Conservation (phyloP, 257 asterid genomes). For the Ophiorrhiza pumila region DNA sequence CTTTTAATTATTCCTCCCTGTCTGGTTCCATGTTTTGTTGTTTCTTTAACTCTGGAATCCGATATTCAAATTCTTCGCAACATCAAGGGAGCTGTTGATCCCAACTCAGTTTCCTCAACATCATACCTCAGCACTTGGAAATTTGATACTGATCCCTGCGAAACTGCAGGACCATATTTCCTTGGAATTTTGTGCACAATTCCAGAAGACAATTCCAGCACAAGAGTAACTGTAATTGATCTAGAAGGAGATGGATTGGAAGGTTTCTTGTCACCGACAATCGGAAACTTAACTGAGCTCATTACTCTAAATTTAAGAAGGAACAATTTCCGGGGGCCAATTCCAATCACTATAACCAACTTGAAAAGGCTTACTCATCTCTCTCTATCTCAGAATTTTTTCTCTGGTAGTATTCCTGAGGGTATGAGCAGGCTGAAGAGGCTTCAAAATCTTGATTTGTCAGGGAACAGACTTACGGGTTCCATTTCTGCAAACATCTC, state of each 20-base stretch:
- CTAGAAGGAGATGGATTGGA: conserved; percentile 53
- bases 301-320: conserved; percentile 27
- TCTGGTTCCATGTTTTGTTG: conserved; percentile 8
- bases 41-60: conserved; percentile 32
- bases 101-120: conserved; percentile 34
- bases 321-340: conserved; percentile 47
- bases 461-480: conserved; percentile 39
- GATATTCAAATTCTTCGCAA: conserved; percentile 35
- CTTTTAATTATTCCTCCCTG: background rate
- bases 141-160: conserved; percentile 47
- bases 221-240: conserved; percentile 32
- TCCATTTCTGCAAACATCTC: conserved; percentile 29
- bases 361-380: conserved; percentile 35
- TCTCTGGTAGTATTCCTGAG: conserved; percentile 37
- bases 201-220: conserved; percentile 31
- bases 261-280: conserved; percentile 39
- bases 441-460: conserved; percentile 33
- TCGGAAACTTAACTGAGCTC: conserved; percentile 44
- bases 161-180: conserved; percentile 34
- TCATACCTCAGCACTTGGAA: conserved; percentile 47
- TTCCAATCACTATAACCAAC: conserved; percentile 28
- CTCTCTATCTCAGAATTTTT: conserved; percentile 34
- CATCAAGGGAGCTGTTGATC: conserved; percentile 39
- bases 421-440: conserved; percentile 25
- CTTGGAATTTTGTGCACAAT: conserved; percentile 34